Evolutionary conservation across 2,329 filamentous ascomycete species (phyloP).

Genomic region (Colletotrichum chlorophyti): DNA sequence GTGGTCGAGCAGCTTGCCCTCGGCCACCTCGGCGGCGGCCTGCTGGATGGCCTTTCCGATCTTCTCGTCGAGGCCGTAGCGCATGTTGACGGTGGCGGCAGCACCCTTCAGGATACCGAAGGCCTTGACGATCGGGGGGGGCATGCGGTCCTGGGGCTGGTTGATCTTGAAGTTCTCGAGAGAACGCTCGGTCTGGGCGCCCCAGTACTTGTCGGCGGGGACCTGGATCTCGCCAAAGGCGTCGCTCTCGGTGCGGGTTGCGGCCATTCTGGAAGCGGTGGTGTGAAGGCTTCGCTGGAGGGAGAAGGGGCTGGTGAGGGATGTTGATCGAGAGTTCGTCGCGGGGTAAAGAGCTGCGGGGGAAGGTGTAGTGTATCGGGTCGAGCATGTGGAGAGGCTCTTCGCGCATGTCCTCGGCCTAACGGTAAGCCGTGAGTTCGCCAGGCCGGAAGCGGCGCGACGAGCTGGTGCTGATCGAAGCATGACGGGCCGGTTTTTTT

Average conservation of each 20-base stretch:
- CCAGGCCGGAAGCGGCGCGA: constrained; percentile 28
- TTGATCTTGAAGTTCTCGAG: constrained; percentile 99
- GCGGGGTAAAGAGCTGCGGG: constrained; percentile 27
- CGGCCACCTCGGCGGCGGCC: constrained; percentile 91
- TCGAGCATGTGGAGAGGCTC: constrained; percentile 28
- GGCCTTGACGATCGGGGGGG: constrained; percentile 86
- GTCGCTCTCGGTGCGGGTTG: constrained; percentile 86
- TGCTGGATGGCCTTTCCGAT: constrained; percentile 93
- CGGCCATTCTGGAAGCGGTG: constrained; percentile 55
- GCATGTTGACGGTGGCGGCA: constrained; percentile 94
- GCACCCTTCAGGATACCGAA: constrained; percentile 98
- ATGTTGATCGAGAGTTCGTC: constrained; percentile 17
- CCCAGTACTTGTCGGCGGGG: constrained; percentile 94
- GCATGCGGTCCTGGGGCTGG: constrained; percentile 98
- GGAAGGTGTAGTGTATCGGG: constrained; percentile 15
- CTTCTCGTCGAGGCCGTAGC: constrained; percentile 78
- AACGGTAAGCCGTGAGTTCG: constrained; percentile 24
- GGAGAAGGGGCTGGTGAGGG: constrained; percentile 18
- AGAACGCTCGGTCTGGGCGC: constrained; percentile 94
- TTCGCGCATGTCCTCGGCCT: constrained; percentile 27
- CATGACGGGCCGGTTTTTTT: constrained; percentile 15
- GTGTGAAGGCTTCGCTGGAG: constrained; percentile 44
- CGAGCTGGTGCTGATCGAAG: constrained; percentile 26
- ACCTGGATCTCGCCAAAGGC: constrained; percentile 98
- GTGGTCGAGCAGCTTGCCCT: constrained; percentile 92